Evolutionary conservation across 169 alveolate species (phyloP), one percentile per base, ranked within the genome.

Genomic region (Plasmodium chabaudi): DNA sequence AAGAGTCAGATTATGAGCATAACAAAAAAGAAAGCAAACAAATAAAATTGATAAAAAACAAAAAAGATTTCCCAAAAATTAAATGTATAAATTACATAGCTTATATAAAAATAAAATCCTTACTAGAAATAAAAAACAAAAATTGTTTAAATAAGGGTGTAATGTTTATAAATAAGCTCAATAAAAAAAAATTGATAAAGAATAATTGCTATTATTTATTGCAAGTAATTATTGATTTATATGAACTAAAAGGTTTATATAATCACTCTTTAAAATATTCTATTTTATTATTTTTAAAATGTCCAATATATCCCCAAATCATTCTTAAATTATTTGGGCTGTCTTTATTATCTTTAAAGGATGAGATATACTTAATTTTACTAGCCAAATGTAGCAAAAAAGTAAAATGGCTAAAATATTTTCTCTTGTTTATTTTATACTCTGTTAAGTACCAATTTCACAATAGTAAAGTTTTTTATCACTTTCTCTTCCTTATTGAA

Each of bases 361-460:
- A 67, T 39, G 90, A 67, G 39, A 67, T 82, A 42, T 34, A 53
- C 23, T 67, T 82, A 82, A 82, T 82, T 42, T 55, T 82, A 56
- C 55, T 82, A 82, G 90, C 90, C 12, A 82, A 53, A 15, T 82
- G 56, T 53, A 68, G 27, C 42, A 65, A 65, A 49, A 51, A 70
- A 25, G 39, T 82, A 17, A 15, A 57, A 42, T 82, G 90, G 90
- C 19, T 82, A 10, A 82, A 82, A 82, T 67, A 82, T 56, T 82
- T 82, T 59, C 60, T 82, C 47, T 44, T 65, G 44, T 82, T 82
- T 49, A 82, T 82, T 82, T 47, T 82, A 59, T 82, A 67, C 34
- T 82, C 90, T 3, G 84, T 82, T 47, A 82, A 82, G 67, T 65
- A 53, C 27, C 90, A 82, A 47, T 67, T 82, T 82, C 69, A 51